These are phyloP conservation scores for Monilinia fructicola DNA, from an alignment of 2,329 filamentous ascomycete species.

Conservation along the genomic window DNA sequence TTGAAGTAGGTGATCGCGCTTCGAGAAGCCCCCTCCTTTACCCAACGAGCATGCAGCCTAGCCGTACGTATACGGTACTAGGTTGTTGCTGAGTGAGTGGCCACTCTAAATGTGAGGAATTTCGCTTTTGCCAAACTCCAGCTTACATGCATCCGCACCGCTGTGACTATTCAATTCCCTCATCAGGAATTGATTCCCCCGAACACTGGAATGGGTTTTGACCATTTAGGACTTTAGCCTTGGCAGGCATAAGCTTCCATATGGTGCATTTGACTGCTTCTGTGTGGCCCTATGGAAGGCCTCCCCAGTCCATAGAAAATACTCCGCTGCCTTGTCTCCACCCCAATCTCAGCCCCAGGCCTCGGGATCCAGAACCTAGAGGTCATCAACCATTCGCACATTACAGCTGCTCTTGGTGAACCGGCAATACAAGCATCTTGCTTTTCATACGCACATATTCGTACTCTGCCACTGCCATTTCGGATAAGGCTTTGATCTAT, in stretches of 20 bases:
- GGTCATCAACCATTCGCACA: conserved; percentile 28
- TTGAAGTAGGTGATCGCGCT: conserved; percentile 14
- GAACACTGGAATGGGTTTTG: neutral
- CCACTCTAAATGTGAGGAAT: neutral
- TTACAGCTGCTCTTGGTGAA: conserved; percentile 20
- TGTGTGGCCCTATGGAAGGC: conserved; percentile 18
- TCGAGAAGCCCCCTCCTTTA: conserved; percentile 20
- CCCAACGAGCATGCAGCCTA: conserved; percentile 12
- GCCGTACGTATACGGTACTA: conserved; percentile 10
- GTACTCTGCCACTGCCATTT: conserved; percentile 36
- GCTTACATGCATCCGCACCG: conserved; percentile 7
- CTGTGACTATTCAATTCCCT: conserved; percentile 16
- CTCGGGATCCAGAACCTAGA: conserved; percentile 30
- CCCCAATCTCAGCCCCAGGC: conserved; percentile 29
- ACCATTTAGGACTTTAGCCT: conserved; percentile 8
- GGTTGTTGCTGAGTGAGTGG: neutral
- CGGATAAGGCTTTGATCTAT: conserved; percentile 28
- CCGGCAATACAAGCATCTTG: conserved; percentile 26
- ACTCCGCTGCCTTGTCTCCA: conserved; percentile 21
- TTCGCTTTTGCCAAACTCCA: conserved; percentile 1
- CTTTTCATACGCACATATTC: conserved; percentile 29
- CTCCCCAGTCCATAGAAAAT: conserved; percentile 12
- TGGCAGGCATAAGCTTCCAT: conserved; percentile 22
- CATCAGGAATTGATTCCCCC: neutral
- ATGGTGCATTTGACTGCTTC: conserved; percentile 23